Base-by-base conservation (phyloP, 192 early-diverging fungal species). In the Cetraspora pellucida region DNA sequence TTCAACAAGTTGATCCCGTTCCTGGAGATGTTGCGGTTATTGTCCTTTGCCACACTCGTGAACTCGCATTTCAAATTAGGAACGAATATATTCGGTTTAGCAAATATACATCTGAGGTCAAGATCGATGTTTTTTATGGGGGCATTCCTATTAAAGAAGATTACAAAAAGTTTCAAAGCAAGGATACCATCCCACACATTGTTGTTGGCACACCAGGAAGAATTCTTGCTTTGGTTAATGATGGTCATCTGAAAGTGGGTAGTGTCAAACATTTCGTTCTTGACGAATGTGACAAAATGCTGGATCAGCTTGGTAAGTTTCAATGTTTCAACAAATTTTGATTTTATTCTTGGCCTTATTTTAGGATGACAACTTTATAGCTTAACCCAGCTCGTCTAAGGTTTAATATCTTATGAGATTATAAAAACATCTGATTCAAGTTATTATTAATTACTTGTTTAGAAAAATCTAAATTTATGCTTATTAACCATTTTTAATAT, bases 201-300 rank as follows among this genome's bases (percentile, higher is more conserved):
- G 88, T 98, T 80, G 97, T 99, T 60, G 97, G 96, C 71, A 98
- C 97, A 6, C 96, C 97, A n/a, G 97, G 97, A 17, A 92, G 97
- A 78, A 85, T 99, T 65, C 82, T 93, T 28, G 95, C 90, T 13
- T 84, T 99, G 63, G 88, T 97, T 72, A 88, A 91, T 67, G 94
- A 95, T n/a, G 93, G 93, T 83, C 77, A 81, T n/a, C 85, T 99
- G 58, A 92, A 90, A 60, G 82, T 96, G 55, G 85, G 84, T 60
- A 93, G 88, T 74, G 88, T 99, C 78, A 98, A 94, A 92, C 93
- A 95, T 90, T 99, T 99, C 90, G 95, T 99, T 30, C 87, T 99
- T 55, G 97, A 99, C 81, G 97, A 99, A 87, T 99, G 97, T 83
- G 97, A 99, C 87, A 97, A 97, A 87, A 93, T 99, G 85, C 82